Evolutionary conservation across 2,329 filamentous ascomycete species (phyloP).

Genomic region (Colletotrichum australisinense): DNA sequence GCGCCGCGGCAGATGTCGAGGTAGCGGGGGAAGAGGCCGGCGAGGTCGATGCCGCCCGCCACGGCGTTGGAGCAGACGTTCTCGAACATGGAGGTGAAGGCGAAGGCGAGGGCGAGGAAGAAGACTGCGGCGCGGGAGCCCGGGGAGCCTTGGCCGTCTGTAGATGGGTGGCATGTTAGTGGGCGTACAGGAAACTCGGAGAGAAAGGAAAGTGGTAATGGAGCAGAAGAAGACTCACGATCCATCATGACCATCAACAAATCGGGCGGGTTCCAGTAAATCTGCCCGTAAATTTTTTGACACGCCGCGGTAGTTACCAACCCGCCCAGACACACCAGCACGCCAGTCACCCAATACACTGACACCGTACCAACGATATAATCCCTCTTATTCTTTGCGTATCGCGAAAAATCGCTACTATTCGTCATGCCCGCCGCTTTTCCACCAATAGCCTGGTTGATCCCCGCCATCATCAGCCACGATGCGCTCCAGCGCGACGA

Average conservation of each 20-base stretch:
- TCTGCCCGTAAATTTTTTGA: conserved; percentile 47
- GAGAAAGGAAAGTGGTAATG: not conserved
- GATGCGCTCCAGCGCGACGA: conserved; percentile 43
- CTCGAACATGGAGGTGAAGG: conserved; percentile 49
- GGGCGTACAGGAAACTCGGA: not conserved
- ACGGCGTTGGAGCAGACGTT: conserved; percentile 51
- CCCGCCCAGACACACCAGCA: conserved; percentile 48
- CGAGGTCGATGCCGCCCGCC: conserved; percentile 52
- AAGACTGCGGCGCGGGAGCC: conserved; percentile 50
- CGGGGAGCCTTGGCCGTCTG: conserved; percentile 45
- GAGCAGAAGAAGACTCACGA: not conserved
- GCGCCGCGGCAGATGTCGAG: conserved; percentile 52
- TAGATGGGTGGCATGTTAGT: not conserved
- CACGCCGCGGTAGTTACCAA: conserved; percentile 53
- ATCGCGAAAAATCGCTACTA: conserved; percentile 51
- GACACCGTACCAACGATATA: conserved; percentile 50
- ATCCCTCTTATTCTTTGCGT: conserved; percentile 44
- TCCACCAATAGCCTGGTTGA: conserved; percentile 49
- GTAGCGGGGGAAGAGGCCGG: conserved; percentile 49
- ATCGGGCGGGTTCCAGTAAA: conserved; percentile 51
- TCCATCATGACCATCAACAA: conserved; percentile 46
- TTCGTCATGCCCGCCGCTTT: conserved; percentile 52
- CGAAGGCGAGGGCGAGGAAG: conserved; percentile 50
- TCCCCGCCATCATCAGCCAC: conserved; percentile 50
- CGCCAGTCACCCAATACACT: conserved; percentile 48